A percentile compares a stretch with the other conserved stretches of the same genome.
Evolutionary conservation across 2,329 filamentous ascomycete species (phyloP).

Genomic region (Claviceps pazoutovae): DNA sequence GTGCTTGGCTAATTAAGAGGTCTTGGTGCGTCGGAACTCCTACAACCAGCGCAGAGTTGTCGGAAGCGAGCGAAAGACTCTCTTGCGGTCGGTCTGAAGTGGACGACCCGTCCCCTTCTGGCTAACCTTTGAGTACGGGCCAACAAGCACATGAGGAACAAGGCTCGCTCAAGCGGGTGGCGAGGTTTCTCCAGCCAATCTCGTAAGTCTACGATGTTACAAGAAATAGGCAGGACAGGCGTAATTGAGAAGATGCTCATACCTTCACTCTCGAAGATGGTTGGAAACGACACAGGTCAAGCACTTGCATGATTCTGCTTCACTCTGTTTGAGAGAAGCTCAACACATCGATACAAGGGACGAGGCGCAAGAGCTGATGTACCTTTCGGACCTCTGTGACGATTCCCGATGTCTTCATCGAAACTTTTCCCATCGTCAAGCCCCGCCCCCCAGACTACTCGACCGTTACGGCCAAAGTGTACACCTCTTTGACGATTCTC

Average conservation of each 20-base stretch:
- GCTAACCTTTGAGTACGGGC: slow-evolving; percentile 34
- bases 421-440: slow-evolving; percentile 18
- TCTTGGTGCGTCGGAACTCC: slow-evolving; percentile 32
- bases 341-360: slow-evolving; percentile 11
- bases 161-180: slow-evolving; percentile 23
- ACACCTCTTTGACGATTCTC: slow-evolving; percentile 16
- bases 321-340: slow-evolving; percentile 14
- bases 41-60: slow-evolving; percentile 24
- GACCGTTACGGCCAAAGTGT: slow-evolving; percentile 18
- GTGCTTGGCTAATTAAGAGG: slow-evolving; percentile 29
- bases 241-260: slow-evolving; percentile 21
- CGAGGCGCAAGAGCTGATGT: slow-evolving; percentile 20
- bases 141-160: slow-evolving; percentile 22
- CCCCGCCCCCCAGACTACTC: slow-evolving; percentile 17
- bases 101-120: slow-evolving; percentile 27
- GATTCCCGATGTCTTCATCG: slow-evolving; percentile 19
- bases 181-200: slow-evolving; percentile 24
- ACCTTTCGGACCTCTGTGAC: slow-evolving; percentile 18
- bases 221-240: slow-evolving; percentile 11
- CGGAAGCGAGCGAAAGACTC: slow-evolving; percentile 29
- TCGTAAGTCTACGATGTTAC: slow-evolving; percentile 31
- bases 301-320: slow-evolving; percentile 19
- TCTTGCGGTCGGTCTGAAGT: slow-evolving; percentile 30
- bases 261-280: slow-evolving; percentile 15
- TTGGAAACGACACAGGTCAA: slow-evolving; percentile 19